These are phyloP conservation scores for Cunninghamia lanceolata DNA, from an alignment of 75 land plant species.

Conservation along the genomic window DNA sequence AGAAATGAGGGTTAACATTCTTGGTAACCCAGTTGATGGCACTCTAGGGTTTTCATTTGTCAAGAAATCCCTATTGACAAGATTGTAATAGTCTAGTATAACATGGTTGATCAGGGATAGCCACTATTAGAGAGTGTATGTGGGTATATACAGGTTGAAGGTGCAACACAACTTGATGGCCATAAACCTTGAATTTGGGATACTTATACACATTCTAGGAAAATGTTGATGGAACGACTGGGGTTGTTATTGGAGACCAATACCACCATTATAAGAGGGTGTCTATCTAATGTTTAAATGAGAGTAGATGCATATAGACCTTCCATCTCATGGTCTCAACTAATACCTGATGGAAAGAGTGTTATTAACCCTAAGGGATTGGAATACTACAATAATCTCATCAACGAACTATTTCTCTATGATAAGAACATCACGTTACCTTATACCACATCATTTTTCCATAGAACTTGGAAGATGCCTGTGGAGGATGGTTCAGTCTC, in stretches of 20 bases:
- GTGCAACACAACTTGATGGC: not conserved
- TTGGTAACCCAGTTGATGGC: too few relatives aligned
- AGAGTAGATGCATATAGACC: conserved; percentile 40
- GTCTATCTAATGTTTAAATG: not conserved
- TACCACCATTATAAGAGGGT: conserved; percentile 25
- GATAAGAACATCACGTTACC: conserved; percentile 38
- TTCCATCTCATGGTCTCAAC: conserved; percentile 45
- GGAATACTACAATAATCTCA: conserved; percentile 32
- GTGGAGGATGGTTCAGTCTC: conserved; percentile 40
- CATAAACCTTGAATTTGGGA: conserved; percentile 10
- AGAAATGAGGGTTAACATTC: too few relatives aligned
- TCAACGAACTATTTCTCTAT: conserved; percentile 16
- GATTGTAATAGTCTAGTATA: too few relatives aligned
- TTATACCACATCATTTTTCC: conserved; percentile 43
- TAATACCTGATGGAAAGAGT: conserved; percentile 36
- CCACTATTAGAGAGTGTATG: too few relatives aligned
- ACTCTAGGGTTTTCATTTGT: too few relatives aligned
- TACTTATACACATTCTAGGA: conserved; percentile 6
- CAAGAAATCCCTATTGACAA: too few relatives aligned
- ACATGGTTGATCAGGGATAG: too few relatives aligned
- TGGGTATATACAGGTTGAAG: too few relatives aligned
- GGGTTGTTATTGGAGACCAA: conserved; percentile 5
- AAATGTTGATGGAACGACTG: conserved; percentile 18
- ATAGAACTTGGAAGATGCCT: conserved; percentile 38
- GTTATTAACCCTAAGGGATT: conserved; percentile 21